A percentile compares a stretch with the other conserved stretches of the same genome.
These are phyloP conservation scores for Blastocystis sp. DNA, from an alignment of 352 stramenopile species.

Conservation along the genomic window DNA sequence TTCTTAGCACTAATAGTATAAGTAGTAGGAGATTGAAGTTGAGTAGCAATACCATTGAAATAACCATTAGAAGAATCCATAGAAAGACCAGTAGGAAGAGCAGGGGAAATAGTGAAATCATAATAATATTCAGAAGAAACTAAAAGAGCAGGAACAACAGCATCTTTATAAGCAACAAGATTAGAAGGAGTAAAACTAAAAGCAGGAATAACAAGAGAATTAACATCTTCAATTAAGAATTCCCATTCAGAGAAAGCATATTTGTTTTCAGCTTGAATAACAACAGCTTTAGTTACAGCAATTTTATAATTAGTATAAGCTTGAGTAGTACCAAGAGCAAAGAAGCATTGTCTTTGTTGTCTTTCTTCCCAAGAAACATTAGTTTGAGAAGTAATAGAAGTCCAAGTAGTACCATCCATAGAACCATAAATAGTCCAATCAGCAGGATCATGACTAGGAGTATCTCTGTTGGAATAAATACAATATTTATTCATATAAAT, in stretches of 20 bases:
- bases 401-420: slow-evolving; percentile 7
- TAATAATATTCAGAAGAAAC: neutral
- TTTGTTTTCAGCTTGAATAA: too few species aligned
- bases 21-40: too few species aligned
- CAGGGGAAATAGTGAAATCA: neutral
- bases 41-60: slow-evolving; percentile 10
- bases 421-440: slow-evolving; percentile 10
- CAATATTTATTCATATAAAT: slow-evolving; percentile 7
- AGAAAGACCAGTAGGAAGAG: slow-evolving; percentile 8
- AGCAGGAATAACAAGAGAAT: neutral
- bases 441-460: neutral
- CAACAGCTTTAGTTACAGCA: too few species aligned
- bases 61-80: slow-evolving; percentile 1
- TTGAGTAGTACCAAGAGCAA: slow-evolving; percentile 8
- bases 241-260: too few species aligned
- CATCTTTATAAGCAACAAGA: neutral
- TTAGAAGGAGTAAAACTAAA: slow-evolving; percentile 2
- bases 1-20: slow-evolving; percentile 16
- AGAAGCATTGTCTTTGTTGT: too few species aligned
- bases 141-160: neutral
- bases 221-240: slow-evolving; percentile 3
- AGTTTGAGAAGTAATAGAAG: too few species aligned
- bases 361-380: too few species aligned
- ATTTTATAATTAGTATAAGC: neutral
- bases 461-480: neutral